These are phyloP conservation scores for Serendipita sp. DNA, from an alignment of 768 basidiomycete genomes.

Conservation along the genomic window DNA sequence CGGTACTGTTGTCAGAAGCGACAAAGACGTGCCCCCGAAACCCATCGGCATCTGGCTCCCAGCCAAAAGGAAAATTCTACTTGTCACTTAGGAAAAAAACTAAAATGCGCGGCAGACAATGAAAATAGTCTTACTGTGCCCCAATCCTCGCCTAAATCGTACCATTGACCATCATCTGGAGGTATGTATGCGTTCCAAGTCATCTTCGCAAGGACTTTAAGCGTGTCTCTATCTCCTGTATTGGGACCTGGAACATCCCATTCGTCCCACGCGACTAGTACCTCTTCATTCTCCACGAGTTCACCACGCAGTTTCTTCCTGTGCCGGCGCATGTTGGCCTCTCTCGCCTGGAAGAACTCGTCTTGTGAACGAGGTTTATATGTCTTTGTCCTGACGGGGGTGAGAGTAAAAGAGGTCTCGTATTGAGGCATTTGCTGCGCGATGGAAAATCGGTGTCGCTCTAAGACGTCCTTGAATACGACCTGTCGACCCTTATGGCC, in stretches of 20 bases:
- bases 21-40: slow-evolving; percentile 86
- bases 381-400: not conserved
- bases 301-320: not conserved
- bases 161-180: slow-evolving; percentile 53
- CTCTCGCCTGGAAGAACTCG: not conserved
- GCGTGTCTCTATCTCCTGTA: slow-evolving; percentile 48
- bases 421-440: not conserved
- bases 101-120: too few species aligned
- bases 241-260: slow-evolving; percentile 55
- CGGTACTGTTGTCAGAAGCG: slow-evolving; percentile 66
- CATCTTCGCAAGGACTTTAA: slow-evolving; percentile 78
- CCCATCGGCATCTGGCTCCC: slow-evolving; percentile 80
- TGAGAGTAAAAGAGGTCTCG: not conserved
- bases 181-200: slow-evolving; percentile 63
- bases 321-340: not conserved
- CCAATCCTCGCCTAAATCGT: slow-evolving; percentile 46
- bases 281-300: not conserved
- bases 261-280: slow-evolving; percentile 42
- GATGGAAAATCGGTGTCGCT: not conserved
- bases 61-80: slow-evolving; percentile 65
- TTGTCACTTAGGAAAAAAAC: not conserved
- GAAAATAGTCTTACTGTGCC: slow-evolving; percentile 29
- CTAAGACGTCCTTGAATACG: not conserved
- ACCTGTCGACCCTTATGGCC: not conserved
- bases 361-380: not conserved